phyloP scores from a whole-genome alignment of 192 early-diverging fungal species.

The Entomortierella lignicola region DNA sequence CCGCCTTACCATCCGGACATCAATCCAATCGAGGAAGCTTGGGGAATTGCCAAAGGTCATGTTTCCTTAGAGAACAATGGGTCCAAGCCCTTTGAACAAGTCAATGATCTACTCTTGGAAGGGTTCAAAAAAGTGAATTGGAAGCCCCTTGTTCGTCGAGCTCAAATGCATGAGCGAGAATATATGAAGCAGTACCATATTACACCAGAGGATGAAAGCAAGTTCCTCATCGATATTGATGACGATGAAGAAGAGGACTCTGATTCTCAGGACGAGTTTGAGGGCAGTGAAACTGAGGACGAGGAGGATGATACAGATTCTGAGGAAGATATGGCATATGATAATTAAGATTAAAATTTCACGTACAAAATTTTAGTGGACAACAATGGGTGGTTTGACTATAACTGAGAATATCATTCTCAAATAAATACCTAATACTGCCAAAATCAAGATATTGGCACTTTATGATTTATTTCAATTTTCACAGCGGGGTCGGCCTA shows the following conservation, averaged over 20 bases:
- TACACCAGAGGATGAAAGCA: neutral
- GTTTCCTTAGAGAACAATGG: constrained; percentile 17
- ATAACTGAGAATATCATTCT: too few relatives aligned
- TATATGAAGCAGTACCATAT: neutral
- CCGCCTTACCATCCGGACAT: constrained; percentile 25
- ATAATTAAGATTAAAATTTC: too few relatives aligned
- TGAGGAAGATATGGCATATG: too few relatives aligned
- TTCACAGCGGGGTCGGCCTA: too few relatives aligned
- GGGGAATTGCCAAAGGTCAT: constrained; percentile 20
- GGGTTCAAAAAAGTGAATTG: neutral
- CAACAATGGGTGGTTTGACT: too few relatives aligned
- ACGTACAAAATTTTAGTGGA: too few relatives aligned
- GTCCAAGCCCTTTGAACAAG: neutral
- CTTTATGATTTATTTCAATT: too few relatives aligned
- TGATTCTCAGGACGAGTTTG: too few relatives aligned
- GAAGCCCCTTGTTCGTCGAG: neutral
- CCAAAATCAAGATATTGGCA: too few relatives aligned
- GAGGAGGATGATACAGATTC: too few relatives aligned
- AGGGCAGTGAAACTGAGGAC: too few relatives aligned
- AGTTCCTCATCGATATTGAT: neutral
- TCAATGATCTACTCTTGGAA: neutral
- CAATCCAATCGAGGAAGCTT: constrained; percentile 30
- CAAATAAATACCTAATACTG: too few relatives aligned
- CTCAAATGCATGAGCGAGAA: neutral
- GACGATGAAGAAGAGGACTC: neutral